A percentile compares a stretch with the other conserved stretches of the same genome.
phyloP scores from a whole-genome alignment of 2,329 filamentous ascomycete species.

The Penicillium frequentans region DNA sequence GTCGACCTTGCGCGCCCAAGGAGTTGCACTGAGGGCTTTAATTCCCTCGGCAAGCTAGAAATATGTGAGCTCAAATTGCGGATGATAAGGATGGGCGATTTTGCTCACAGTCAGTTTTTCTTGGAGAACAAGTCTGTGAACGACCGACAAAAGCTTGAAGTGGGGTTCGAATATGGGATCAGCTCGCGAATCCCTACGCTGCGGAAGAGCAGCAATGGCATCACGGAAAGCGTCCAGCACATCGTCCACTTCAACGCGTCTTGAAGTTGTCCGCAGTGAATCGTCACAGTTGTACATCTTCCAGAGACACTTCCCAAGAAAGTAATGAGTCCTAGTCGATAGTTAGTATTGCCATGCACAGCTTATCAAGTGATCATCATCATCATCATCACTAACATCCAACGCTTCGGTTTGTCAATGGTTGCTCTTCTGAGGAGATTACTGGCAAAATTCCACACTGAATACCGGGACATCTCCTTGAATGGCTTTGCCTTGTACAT shows the following conservation, averaged over 20 bases:
- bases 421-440: conserved; percentile 62
- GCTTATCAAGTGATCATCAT: neutral
- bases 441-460: conserved; percentile 65
- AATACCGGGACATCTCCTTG: conserved; percentile 57
- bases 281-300: conserved; percentile 63
- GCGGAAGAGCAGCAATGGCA: conserved; percentile 62
- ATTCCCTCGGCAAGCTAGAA: conserved; percentile 46
- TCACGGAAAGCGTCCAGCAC: conserved; percentile 59
- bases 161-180: conserved; percentile 89
- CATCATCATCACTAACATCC: conserved; percentile 53
- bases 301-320: conserved; percentile 70
- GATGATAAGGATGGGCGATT: conserved; percentile 17
- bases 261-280: conserved; percentile 36
- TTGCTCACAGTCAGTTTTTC: conserved; percentile 44
- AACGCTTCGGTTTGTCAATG: conserved; percentile 59
- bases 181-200: conserved; percentile 57
- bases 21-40: conserved; percentile 53
- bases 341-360: neutral
- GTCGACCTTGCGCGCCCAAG: conserved; percentile 55
- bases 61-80: conserved; percentile 21
- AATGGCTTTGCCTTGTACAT: conserved; percentile 62
- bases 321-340: conserved; percentile 59
- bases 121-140: conserved; percentile 73
- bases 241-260: conserved; percentile 41
- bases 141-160: conserved; percentile 81